These are phyloP conservation scores for Citrus medica DNA, from an alignment of 345 rosid genomes.

Conservation along the genomic window DNA sequence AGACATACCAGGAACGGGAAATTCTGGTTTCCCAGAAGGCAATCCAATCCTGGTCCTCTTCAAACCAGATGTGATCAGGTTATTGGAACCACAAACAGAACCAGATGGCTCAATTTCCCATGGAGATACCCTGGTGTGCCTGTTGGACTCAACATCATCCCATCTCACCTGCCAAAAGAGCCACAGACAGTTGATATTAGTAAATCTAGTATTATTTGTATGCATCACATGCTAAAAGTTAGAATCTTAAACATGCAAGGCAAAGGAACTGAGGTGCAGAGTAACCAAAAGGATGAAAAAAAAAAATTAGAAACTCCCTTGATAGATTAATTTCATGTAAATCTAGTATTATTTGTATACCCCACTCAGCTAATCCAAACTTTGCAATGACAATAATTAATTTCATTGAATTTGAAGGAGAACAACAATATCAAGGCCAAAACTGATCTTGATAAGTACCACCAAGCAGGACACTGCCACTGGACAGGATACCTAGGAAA, in stretches of 20 bases:
- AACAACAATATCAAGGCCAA: neutral
- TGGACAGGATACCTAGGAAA: neutral
- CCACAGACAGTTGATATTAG: neutral
- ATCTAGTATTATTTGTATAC: neutral
- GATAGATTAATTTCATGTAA: too few relatives aligned
- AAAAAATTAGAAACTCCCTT: neutral
- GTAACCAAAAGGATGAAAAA: neutral
- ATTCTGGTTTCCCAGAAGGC: constrained; percentile 62
- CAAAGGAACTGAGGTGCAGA: neutral
- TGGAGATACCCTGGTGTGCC: constrained; percentile 82
- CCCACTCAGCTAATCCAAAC: neutral
- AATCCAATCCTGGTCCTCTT: constrained; percentile 84
- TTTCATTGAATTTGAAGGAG: neutral
- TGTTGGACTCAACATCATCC: constrained; percentile 65
- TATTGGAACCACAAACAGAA: constrained; percentile 47
- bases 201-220: neutral
- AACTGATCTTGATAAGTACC: neutral
- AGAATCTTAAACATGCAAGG: neutral
- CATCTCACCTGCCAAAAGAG: constrained; percentile 66
- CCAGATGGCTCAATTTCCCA: constrained; percentile 91
- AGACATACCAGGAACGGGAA: constrained; percentile 64
- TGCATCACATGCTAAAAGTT: neutral
- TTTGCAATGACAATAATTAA: neutral
- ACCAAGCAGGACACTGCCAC: neutral
- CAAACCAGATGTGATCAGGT: constrained; percentile 52